phyloP scores from a whole-genome alignment of 2,329 filamentous ascomycete species.

The Trichoderma citrinoviride region DNA sequence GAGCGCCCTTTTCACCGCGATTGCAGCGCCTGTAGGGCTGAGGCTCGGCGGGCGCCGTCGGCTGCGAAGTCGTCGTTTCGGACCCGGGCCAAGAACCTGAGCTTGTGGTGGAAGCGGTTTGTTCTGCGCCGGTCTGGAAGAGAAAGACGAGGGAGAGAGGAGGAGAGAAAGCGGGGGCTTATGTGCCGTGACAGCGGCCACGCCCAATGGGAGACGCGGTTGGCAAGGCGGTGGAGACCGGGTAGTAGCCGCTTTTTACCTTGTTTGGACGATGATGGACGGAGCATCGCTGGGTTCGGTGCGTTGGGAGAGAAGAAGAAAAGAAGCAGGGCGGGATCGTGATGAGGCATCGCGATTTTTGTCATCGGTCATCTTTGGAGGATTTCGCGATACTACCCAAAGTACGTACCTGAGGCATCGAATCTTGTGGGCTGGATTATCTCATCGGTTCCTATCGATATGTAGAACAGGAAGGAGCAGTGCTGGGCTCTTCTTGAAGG shows the following conservation, averaged over 20 bases:
- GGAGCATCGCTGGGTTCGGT: not conserved
- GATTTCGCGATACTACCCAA: not conserved
- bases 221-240: not conserved
- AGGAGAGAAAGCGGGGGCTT: slow-evolving; percentile 8
- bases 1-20: not conserved
- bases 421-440: not conserved
- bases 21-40: slow-evolving; percentile 13
- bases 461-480: too few species aligned
- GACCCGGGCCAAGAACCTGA: slow-evolving; percentile 9
- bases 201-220: not conserved
- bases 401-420: not conserved
- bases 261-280: not conserved
- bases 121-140: not conserved
- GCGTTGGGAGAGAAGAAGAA: not conserved
- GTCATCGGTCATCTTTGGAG: not conserved
- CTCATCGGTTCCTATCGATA: not conserved
- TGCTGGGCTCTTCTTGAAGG: not conserved
- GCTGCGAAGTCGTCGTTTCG: slow-evolving; percentile 10
- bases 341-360: not conserved
- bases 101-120: slow-evolving; percentile 2
- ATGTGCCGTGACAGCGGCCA: not conserved
- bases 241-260: not conserved
- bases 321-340: not conserved
- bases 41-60: slow-evolving; percentile 8
- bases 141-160: not conserved